Evolutionary conservation across 192 early-diverging fungal genomes (phyloP), one percentile per base, ranked within the genome.

Genomic region (Coemansia sp.): DNA sequence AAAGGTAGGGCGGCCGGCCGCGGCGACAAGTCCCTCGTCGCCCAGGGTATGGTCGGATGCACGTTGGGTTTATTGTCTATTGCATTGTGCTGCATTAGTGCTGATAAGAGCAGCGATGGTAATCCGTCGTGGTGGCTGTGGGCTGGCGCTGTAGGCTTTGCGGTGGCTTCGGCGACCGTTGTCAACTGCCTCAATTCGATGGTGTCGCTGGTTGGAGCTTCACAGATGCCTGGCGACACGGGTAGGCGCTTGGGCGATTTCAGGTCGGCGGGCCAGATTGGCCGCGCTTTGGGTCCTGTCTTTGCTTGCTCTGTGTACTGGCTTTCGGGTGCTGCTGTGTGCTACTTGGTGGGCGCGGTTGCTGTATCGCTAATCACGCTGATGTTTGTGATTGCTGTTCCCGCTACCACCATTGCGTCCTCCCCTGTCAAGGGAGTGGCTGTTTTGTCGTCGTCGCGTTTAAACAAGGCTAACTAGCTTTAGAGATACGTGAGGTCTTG

Each of bases 141-240:
- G 64, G 69, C 87, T 43, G 95, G 93, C 5, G 90, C 93, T 0
- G 76, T 90, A n/a, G 92, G 88, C 24, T 81, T 97, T 68, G 92
- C 95, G 0, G 83, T 99, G 48, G 94, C 97, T 0, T 92, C 90
- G 62, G 97, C 94, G 10, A 99, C 97, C 0, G 97, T 99, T 0
- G 95, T 96, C 36, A 97, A 92, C 68, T 91, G 89, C 46, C 74
- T 99, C 38, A 99, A 93, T 48, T 76, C 83, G 18, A 73, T 84
- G 53, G 83, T 80, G 5, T 84, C 83, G 45, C 36, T 84, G 48
- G 72, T 65, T 2, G 76, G 67, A 37, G 64, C 11, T 23, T 46
- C 21, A 8, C 20, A 43, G 38, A 37, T 24, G 26, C 65, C 42
- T 2, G 55, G 34, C 5, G 72, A 82, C 3, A 88, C 86, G 26